These are phyloP conservation scores for Alternaria sp. DNA, from an alignment of 2,329 filamentous ascomycete genomes.

Conservation along the genomic window DNA sequence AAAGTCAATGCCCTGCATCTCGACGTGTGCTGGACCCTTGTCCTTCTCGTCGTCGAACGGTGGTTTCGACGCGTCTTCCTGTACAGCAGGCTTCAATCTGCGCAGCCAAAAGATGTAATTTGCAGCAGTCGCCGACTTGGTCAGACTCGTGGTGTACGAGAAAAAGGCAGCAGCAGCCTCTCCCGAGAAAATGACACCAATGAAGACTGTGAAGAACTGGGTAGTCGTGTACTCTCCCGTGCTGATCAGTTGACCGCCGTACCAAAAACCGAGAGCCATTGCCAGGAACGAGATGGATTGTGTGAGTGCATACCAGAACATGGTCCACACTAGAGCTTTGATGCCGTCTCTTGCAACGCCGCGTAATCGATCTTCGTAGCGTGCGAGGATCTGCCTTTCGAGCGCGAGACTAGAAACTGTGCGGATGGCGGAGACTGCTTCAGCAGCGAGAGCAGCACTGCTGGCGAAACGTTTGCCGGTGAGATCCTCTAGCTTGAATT, in stretches of 20 bases:
- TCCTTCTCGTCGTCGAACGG: conserved; percentile 44
- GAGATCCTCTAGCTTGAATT: conserved; percentile 76
- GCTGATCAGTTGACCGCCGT: conserved; percentile 47
- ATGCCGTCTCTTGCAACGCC: conserved; percentile 64
- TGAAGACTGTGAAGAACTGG: conserved; percentile 93
- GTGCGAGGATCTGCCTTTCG: conserved; percentile 78
- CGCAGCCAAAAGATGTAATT: conserved; percentile 59
- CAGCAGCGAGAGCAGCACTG: conserved; percentile 83
- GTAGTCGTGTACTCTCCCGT: conserved; percentile 69
- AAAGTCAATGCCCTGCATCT: conserved; percentile 71
- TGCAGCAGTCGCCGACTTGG: conserved; percentile 90
- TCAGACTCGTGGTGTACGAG: conserved; percentile 94
- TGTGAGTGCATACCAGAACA: conserved; percentile 83
- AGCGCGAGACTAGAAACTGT: conserved; percentile 91
- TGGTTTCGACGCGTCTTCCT: conserved; percentile 46
- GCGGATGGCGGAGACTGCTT: conserved; percentile 91
- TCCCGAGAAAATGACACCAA: conserved; percentile 51
- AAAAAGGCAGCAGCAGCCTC: conserved; percentile 87
- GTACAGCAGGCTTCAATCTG: conserved; percentile 47
- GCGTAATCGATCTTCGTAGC: conserved; percentile 71
- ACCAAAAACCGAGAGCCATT: conserved; percentile 50
- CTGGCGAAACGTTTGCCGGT: conserved; percentile 68
- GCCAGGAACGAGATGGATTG: conserved; percentile 72
- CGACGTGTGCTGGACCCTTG: conserved; percentile 43
- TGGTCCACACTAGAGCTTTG: conserved; percentile 71